Conservation (phyloP, 2,329 filamentous ascomycete genomes). For the Beauveria australis region DNA sequence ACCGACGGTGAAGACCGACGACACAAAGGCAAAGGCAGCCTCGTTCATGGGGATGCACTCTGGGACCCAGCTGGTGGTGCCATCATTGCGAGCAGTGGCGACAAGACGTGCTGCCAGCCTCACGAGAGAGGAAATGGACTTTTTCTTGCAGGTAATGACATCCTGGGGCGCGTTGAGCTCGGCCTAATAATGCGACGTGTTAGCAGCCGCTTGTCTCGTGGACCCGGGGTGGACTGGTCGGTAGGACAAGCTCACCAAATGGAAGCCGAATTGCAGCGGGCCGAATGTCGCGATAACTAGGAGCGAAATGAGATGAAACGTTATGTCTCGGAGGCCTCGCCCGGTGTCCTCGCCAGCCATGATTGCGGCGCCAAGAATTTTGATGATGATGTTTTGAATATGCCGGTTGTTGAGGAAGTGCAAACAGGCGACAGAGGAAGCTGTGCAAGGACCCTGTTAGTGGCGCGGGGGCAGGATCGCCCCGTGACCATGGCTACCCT, state of each 20-base stretch:
- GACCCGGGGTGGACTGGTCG: not conserved
- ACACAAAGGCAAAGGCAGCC: constrained; percentile 74
- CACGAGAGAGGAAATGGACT: constrained; percentile 27
- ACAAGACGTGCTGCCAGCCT: constrained; percentile 16
- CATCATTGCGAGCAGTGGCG: not conserved
- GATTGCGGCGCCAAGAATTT: not conserved
- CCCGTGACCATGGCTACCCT: not conserved
- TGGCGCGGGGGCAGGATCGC: not conserved
- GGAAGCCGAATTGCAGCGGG: constrained; percentile 89
- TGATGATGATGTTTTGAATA: not conserved
- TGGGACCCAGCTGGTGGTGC: constrained; percentile 34
- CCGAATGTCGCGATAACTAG: constrained; percentile 73
- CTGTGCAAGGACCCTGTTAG: not conserved
- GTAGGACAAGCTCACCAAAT: constrained; percentile 56
- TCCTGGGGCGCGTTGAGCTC: constrained; percentile 94
- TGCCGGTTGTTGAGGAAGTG: not conserved
- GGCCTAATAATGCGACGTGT: constrained; percentile 39
- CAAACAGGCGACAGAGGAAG: not conserved
- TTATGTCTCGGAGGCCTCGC: constrained; percentile 43
- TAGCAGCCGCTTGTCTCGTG: constrained; percentile 9
- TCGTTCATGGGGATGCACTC: constrained; percentile 86
- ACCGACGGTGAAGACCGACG: constrained; percentile 85
- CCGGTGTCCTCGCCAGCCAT: constrained; percentile 2
- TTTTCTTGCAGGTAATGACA: constrained; percentile 76
- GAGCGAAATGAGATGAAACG: constrained; percentile 68